phyloP scores from a whole-genome alignment of 1,139 yeast genomes.

The Candida sp. region DNA sequence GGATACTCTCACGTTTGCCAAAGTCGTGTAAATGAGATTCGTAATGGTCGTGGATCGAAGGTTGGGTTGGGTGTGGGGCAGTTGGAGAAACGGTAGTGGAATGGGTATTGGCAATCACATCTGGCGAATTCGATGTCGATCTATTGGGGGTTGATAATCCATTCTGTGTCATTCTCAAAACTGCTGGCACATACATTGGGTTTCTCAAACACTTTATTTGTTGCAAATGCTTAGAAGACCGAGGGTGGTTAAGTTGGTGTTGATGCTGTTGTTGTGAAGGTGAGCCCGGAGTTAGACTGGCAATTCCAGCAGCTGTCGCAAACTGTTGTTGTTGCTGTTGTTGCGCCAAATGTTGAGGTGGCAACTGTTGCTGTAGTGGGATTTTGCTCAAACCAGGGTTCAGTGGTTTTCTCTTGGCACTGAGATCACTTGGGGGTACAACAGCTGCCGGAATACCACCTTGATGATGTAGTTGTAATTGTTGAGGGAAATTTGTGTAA shows the following conservation, averaged over 20 bases:
- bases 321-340: background rate
- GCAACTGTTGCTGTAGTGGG: constrained; percentile 5
- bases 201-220: constrained; percentile 77
- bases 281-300: constrained; percentile 14
- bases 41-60: constrained; percentile 11
- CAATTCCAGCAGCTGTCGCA: constrained; percentile 11
- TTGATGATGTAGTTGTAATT: constrained; percentile 5
- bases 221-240: constrained; percentile 34
- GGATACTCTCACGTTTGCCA: constrained; percentile 6
- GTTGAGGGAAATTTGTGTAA: constrained; percentile 4
- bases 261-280: constrained; percentile 10
- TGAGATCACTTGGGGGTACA: constrained; percentile 30
- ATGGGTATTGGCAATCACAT: constrained; percentile 53
- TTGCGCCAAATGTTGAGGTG: constrained; percentile 7
- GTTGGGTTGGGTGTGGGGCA: constrained; percentile 6
- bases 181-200: constrained; percentile 92
- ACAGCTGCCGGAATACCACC: constrained; percentile 26
- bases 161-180: constrained; percentile 57
- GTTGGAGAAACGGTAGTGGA: background rate
- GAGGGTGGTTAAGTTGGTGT: constrained; percentile 9
- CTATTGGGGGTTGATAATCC: constrained; percentile 14
- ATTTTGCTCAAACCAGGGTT: constrained; percentile 8
- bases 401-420: constrained; percentile 16
- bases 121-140: constrained; percentile 51
- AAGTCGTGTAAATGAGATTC: constrained; percentile 15